Evolutionary conservation across 768 basidiomycete species (phyloP).

Genomic region (Trametes cinnabarina): DNA sequence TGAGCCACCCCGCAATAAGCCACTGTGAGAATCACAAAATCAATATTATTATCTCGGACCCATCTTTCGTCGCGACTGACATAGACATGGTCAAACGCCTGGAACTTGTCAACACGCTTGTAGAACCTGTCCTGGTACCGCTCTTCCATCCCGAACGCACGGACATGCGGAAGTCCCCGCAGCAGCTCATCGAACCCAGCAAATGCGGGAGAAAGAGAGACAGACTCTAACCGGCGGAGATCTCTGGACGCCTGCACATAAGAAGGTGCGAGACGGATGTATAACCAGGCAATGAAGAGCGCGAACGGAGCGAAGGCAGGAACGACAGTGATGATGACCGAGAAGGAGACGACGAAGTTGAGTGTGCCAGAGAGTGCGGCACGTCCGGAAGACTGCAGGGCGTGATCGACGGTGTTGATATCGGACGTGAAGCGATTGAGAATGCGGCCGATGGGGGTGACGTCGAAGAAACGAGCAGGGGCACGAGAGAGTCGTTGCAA

Average conservation of each 20-base stretch:
- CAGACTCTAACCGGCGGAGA: constrained; percentile 62
- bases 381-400: constrained; percentile 54
- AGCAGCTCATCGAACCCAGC: constrained; percentile 72
- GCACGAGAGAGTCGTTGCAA: constrained; percentile 57
- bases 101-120: constrained; percentile 56
- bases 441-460: constrained; percentile 74
- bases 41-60: background rate
- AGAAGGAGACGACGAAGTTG: constrained; percentile 62
- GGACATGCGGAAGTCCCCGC: constrained; percentile 62
- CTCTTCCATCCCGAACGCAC: constrained; percentile 70
- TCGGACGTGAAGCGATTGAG: constrained; percentile 75
- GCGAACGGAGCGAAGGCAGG: constrained; percentile 68
- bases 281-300: constrained; percentile 64
- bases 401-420: constrained; percentile 70
- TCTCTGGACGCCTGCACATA: constrained; percentile 66
- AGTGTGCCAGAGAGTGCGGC: constrained; percentile 55
- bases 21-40: constrained; percentile 39
- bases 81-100: constrained; percentile 70
- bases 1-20: constrained; percentile 67
- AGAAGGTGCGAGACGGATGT: constrained; percentile 58
- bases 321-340: constrained; percentile 59
- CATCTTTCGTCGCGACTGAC: constrained; percentile 37
- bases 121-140: constrained; percentile 67
- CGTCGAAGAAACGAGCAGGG: constrained; percentile 69
- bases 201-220: constrained; percentile 69